Conservation (phyloP, 768 basidiomycete genomes). For the Amanita exitialis region DNA sequence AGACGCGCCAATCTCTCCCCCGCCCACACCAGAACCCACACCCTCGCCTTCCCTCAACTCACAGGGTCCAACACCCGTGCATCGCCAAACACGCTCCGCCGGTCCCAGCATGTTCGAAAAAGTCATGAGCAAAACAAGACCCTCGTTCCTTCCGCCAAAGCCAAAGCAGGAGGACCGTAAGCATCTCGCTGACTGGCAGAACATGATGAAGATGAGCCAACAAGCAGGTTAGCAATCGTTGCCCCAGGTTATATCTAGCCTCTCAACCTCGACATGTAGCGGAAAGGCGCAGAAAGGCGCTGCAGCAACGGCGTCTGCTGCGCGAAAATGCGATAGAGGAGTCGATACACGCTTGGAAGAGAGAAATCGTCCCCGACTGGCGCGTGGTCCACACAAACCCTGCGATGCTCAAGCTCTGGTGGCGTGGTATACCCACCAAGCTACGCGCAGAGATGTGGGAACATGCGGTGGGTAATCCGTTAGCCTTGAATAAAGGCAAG, state of each 20-base stretch:
- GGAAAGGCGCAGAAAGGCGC: constrained; percentile 55
- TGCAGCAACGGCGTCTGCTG: constrained; percentile 50
- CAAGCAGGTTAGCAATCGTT: constrained; percentile 44
- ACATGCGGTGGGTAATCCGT: constrained; percentile 71
- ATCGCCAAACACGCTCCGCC: constrained; percentile 38
- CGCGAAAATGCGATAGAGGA: constrained; percentile 65
- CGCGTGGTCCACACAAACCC: constrained; percentile 59
- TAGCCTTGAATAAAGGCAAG: constrained; percentile 75
- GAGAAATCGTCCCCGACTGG: constrained; percentile 77
- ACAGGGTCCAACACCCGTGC: constrained; percentile 12
- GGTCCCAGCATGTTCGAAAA: constrained; percentile 71
- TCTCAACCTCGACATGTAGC: constrained; percentile 29
- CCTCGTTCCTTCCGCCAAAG: constrained; percentile 79
- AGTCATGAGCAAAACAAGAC: constrained; percentile 79
- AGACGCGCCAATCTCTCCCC: constrained; percentile 11
- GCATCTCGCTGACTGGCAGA: constrained; percentile 78
- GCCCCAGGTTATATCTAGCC: not conserved
- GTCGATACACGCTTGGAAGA: constrained; percentile 67
- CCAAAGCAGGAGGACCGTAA: constrained; percentile 64
- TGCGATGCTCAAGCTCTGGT: constrained; percentile 67
- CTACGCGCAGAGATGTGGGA: constrained; percentile 78
- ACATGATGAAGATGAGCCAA: constrained; percentile 81
- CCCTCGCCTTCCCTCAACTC: no score
- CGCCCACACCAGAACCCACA: constrained; percentile 20
- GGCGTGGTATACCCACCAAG: constrained; percentile 81